These are phyloP conservation scores for Obelidium mucronatum DNA, from an alignment of 192 early-diverging fungal genomes.

Conservation along the genomic window DNA sequence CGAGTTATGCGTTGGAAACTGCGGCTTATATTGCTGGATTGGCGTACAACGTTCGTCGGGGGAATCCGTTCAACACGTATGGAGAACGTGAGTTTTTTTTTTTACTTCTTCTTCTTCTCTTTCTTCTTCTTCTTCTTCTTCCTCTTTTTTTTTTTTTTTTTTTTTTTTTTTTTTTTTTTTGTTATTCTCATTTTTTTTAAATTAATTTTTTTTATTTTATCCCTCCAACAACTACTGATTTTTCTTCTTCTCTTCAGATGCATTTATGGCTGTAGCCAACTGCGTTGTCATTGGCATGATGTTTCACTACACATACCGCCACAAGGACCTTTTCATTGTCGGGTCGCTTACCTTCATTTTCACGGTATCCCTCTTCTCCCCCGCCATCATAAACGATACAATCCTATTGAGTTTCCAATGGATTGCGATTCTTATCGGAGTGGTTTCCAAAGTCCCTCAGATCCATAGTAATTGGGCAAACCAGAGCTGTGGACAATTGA, in stretches of 20 bases:
- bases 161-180: too few relatives aligned
- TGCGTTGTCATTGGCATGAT: slow-evolving; percentile 69
- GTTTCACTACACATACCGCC: slow-evolving; percentile 42
- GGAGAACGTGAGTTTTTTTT: slow-evolving; percentile 46
- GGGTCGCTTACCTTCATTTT: slow-evolving; percentile 53
- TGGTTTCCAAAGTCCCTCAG: slow-evolving; percentile 90
- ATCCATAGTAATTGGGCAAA: slow-evolving; percentile 84
- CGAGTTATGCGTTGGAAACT: slow-evolving; percentile 84
- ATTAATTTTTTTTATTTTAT: slow-evolving; percentile 75
- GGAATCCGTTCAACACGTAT: slow-evolving; percentile 84
- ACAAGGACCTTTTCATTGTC: slow-evolving; percentile 43
- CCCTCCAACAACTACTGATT: too few relatives aligned
- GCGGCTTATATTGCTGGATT: slow-evolving; percentile 77
- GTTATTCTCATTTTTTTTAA: too few relatives aligned
- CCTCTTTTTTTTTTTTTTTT: slow-evolving; percentile 52
- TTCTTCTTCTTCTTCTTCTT: too few relatives aligned
- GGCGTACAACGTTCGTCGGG: slow-evolving; percentile 85
- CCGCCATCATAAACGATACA: slow-evolving; percentile 46
- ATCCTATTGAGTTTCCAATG: slow-evolving; percentile 77
- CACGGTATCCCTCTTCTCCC: slow-evolving; percentile 47
- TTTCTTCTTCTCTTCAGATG: slow-evolving; percentile 54
- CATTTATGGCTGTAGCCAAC: slow-evolving; percentile 89
- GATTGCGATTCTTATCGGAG: slow-evolving; percentile 79
- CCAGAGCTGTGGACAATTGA: slow-evolving; percentile 89
- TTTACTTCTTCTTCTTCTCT: slow-evolving; percentile 53